Evolutionary conservation across 2,329 filamentous ascomycete species (phyloP).

Genomic region (Talaromyces marneffei): DNA sequence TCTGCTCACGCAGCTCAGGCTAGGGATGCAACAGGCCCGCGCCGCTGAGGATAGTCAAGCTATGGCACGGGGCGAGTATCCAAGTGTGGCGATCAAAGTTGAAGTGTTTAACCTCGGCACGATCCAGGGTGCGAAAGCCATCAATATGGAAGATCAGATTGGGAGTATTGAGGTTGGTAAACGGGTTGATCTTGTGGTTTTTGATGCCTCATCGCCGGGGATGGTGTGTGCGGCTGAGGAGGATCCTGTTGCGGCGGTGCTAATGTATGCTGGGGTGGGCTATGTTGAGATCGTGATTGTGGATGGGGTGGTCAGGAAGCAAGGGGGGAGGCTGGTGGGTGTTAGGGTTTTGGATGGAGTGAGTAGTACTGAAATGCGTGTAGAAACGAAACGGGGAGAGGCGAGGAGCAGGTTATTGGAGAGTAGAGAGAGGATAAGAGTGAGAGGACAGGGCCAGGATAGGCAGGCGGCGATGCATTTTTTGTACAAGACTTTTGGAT

Average conservation of each 20-base stretch:
- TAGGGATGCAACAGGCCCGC: neutral
- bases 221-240: conserved; percentile 25
- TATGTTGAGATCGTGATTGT: conserved; percentile 28
- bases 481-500: neutral
- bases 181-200: conserved; percentile 27
- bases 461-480: neutral
- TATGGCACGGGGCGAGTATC: neutral
- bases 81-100: neutral
- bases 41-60: neutral
- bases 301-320: conserved; percentile 18
- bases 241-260: conserved; percentile 26
- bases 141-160: conserved; percentile 23
- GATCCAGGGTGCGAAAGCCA: conserved; percentile 26
- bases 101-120: conserved; percentile 21
- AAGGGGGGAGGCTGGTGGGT: neutral
- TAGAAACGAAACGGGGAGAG: neutral
- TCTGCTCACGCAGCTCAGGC: neutral
- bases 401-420: neutral
- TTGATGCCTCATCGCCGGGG: conserved; percentile 22
- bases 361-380: neutral
- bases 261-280: conserved; percentile 23
- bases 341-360: neutral
- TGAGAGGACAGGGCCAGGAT: neutral
- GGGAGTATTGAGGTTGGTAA: conserved; percentile 27
- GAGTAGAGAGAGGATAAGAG: neutral